A percentile compares a stretch with the other conserved stretches of the same genome.
Evolutionary conservation across 345 rosid species (phyloP).

Genomic region (Aurinia saxatilis): DNA sequence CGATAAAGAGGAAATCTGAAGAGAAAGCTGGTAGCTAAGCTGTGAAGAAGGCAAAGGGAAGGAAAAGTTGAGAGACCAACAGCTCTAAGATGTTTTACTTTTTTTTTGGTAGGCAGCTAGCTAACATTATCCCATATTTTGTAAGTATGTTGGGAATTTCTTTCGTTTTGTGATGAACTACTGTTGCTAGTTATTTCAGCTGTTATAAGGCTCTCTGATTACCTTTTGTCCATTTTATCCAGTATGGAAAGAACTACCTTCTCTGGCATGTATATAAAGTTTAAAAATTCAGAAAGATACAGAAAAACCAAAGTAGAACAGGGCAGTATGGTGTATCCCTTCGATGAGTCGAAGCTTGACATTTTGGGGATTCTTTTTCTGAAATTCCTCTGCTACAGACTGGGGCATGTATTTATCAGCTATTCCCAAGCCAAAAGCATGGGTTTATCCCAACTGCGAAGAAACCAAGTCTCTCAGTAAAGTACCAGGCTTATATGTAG

Average conservation of each 20-base stretch:
- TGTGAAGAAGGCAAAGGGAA: slow-evolving; percentile 40
- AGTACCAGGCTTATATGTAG: not conserved
- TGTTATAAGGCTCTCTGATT: not conserved
- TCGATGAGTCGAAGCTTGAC: slow-evolving; percentile 65
- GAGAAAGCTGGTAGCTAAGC: slow-evolving; percentile 24
- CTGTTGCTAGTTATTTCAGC: slow-evolving; percentile 1
- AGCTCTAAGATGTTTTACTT: not conserved
- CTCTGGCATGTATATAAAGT: slow-evolving; percentile 72
- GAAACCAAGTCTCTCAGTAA: slow-evolving; percentile 12
- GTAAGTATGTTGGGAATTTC: not conserved
- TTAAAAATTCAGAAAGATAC: not conserved
- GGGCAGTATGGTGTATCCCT: slow-evolving; percentile 33
- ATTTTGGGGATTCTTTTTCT: slow-evolving; percentile 49
- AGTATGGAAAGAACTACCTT: slow-evolving; percentile 48
- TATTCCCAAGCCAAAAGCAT: slow-evolving; percentile 65
- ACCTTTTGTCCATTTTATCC: slow-evolving; percentile 6
- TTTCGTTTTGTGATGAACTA: not conserved
- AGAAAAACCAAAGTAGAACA: not conserved
- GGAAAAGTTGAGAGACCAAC: slow-evolving; percentile 6
- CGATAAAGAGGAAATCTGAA: slow-evolving; percentile 26
- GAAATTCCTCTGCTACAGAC: slow-evolving; percentile 80
- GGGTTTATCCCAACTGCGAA: slow-evolving; percentile 75
- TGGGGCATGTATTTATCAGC: slow-evolving; percentile 79
- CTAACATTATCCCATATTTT: slow-evolving; percentile 18
- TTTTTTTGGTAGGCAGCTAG: not conserved